Evolutionary conservation across 345 rosid genomes (phyloP), one percentile per base, ranked within the genome.

Genomic region (Moringa oleifera): DNA sequence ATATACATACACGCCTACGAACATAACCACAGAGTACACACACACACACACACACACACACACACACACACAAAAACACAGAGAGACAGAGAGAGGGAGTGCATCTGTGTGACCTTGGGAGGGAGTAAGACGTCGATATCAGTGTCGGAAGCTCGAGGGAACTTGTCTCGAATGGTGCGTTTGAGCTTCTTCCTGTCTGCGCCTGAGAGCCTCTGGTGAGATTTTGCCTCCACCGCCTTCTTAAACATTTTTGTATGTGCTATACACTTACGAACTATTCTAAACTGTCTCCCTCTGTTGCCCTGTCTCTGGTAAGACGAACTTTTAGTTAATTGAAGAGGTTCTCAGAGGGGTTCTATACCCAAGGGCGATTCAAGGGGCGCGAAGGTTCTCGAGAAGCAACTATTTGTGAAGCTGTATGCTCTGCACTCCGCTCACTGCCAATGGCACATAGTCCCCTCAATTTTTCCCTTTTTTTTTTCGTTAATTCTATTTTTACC

Each of bases 121-220:
- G 97, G 99, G 61, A 94, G 84, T 21, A 94, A 73, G 24, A 59
- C 56, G 69, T 94, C 99, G 61, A 90, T 70, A 28, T 83, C 90
- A 19, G 84, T 73, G 68, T 88, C 96, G 53, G 95, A 83, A 69
- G 83, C 79, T 52, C 86, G 77, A 33, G 79, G 79, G 70, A 94
- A 85, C 72, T 67, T 79, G 62, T 77, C 92, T 16, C 84, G 77
- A 70, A 94, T 53, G 13, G 78, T 73, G 46, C 99, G 85, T 19
- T 79, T 89, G 45, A 94, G 88, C 79, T 90, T 94, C 77, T 90
- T 94, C 68, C 77, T 73, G 71, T 94, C 99, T 1, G 97, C 99
- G 54, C 99, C 99, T 5, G 99, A 94, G 51, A 94, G 95, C 62
- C 97, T 78, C 79, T 94, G 99, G 67, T 85, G 90, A 46, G 83